A percentile compares a stretch with the other conserved stretches of the same genome.
Evolutionary conservation across 2,329 filamentous ascomycete species (phyloP).

Genomic region (Colletotrichum godetiae): DNA sequence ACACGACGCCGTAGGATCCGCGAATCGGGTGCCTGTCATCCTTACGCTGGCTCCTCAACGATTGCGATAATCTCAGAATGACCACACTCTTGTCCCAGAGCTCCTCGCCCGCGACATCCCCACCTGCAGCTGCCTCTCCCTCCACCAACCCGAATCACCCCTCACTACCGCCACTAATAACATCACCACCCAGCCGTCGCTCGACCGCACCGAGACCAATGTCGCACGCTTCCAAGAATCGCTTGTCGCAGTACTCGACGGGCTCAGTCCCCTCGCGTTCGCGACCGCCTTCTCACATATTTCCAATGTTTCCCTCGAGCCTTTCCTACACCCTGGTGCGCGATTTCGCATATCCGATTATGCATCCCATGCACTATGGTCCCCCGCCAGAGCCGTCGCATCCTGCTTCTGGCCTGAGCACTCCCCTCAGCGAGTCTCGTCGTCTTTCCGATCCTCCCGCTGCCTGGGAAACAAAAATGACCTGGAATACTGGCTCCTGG

Average conservation of each 20-base stretch:
- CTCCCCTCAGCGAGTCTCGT: conserved; percentile 82
- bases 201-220: conserved; percentile 73
- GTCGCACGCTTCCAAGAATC: conserved; percentile 83
- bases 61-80: conserved; percentile 45
- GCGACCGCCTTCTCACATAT: conserved; percentile 82
- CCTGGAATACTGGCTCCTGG: conserved; percentile 65
- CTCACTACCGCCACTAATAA: conserved; percentile 66
- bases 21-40: conserved; percentile 41
- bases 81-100: conserved; percentile 68
- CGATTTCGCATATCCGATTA: conserved; percentile 90
- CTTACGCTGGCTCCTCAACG: conserved; percentile 38
- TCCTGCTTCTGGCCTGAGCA: conserved; percentile 83
- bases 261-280: conserved; percentile 77
- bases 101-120: conserved; percentile 65
- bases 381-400: conserved; percentile 80
- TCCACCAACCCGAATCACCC: conserved; percentile 63
- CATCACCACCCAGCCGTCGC: conserved; percentile 67
- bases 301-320: conserved; percentile 86
- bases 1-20: conserved; percentile 33
- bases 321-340: conserved; percentile 90
- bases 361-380: conserved; percentile 92
- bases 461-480: conserved; percentile 77
- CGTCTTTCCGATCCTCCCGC: conserved; percentile 85
- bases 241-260: conserved; percentile 86
- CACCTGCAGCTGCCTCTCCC: conserved; percentile 58